These are phyloP conservation scores for Trametes villosa DNA, from an alignment of 768 basidiomycete genomes.

Conservation along the genomic window DNA sequence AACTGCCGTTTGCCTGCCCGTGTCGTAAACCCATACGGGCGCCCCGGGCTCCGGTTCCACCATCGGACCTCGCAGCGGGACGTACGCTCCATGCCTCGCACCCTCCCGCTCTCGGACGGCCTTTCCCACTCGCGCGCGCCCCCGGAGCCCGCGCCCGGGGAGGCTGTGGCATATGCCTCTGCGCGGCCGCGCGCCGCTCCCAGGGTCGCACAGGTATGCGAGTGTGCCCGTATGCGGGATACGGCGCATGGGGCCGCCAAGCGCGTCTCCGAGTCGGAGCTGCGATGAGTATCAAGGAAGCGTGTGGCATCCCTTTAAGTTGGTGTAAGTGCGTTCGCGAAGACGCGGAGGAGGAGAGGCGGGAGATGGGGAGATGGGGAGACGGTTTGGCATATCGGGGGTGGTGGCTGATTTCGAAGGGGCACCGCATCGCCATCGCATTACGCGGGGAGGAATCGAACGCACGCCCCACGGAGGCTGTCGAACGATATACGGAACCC, in stretches of 20 bases:
- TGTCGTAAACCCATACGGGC: neutral
- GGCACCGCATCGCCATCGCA: neutral
- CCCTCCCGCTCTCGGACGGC: neutral
- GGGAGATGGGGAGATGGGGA: neutral
- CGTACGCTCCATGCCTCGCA: neutral
- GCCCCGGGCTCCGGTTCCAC: neutral
- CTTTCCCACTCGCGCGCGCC: neutral
- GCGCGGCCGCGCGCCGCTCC: neutral
- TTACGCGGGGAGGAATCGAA: too few species aligned
- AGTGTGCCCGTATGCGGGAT: neutral
- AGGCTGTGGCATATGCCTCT: neutral
- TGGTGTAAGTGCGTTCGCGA: too few species aligned
- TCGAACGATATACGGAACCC: too few species aligned
- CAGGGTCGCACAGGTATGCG: neutral
- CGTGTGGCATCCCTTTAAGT: too few species aligned
- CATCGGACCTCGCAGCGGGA: too few species aligned
- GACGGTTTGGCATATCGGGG: neutral
- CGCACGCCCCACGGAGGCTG: too few species aligned
- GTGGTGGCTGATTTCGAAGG: neutral
- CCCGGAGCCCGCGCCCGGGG: too few species aligned
- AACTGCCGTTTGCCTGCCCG: too few species aligned
- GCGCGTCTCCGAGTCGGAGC: neutral
- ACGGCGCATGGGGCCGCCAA: neutral
- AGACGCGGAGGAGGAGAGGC: neutral
- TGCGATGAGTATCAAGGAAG: neutral